A percentile compares a stretch with the other conserved stretches of the same genome.
Evolutionary conservation across 257 asterid genomes (phyloP).

Genomic region (Solanum dulcamara): DNA sequence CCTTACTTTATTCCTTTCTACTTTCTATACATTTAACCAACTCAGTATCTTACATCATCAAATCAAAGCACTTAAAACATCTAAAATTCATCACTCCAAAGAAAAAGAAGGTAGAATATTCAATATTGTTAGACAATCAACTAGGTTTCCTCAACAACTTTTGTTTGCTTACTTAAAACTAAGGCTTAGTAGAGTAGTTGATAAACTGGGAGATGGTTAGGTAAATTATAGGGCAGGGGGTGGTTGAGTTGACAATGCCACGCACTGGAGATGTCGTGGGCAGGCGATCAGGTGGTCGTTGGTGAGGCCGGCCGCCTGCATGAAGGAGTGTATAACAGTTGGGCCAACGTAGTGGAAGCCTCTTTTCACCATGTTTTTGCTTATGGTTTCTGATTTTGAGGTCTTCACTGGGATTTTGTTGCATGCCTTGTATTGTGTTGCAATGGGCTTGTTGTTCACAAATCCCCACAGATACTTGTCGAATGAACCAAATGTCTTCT

Average conservation of each 20-base stretch:
- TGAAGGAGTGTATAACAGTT: slow-evolving; percentile 68
- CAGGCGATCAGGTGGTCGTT: slow-evolving; percentile 73
- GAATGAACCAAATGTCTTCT: slow-evolving; percentile 43
- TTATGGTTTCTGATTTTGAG: slow-evolving; percentile 71
- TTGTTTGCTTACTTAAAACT: background rate
- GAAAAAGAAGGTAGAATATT: background rate
- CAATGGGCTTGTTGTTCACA: slow-evolving; percentile 53
- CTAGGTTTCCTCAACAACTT: background rate
- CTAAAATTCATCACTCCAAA: background rate
- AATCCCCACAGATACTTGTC: slow-evolving; percentile 67
- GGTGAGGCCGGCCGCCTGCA: slow-evolving; percentile 87
- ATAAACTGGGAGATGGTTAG: background rate
- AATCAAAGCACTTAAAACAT: background rate
- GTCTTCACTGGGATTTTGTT: slow-evolving; percentile 78
- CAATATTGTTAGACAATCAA: slow-evolving; percentile 9
- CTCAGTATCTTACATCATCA: slow-evolving; percentile 2
- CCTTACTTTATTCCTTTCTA: background rate
- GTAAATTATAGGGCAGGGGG: background rate
- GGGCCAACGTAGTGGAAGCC: slow-evolving; percentile 78
- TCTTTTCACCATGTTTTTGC: slow-evolving; percentile 78
- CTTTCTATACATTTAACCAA: background rate
- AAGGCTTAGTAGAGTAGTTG: background rate
- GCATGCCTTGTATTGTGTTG: slow-evolving; percentile 46
- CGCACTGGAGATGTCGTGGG: slow-evolving; percentile 40
- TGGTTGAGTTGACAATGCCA: slow-evolving; percentile 8